Percentiles rank a stretch among this genome's conserved stretches.
Evolutionary conservation across 2,329 filamentous ascomycete species (phyloP).

Genomic region (Aspergillus bombycis): DNA sequence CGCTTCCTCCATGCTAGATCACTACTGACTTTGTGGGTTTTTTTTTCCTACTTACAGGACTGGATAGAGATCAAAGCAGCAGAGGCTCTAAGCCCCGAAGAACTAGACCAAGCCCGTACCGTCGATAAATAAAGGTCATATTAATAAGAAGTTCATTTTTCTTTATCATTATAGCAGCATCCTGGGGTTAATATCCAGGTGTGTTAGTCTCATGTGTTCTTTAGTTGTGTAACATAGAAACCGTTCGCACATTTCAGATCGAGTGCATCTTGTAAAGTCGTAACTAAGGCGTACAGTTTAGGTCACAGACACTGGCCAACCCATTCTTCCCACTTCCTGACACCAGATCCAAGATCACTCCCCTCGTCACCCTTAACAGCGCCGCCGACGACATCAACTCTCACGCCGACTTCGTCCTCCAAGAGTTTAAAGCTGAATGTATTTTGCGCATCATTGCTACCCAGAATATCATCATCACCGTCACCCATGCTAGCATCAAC

Average conservation of each 20-base stretch:
- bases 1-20: neutral
- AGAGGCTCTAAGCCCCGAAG: conserved; percentile 17
- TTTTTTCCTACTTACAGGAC: conserved; percentile 16
- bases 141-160: neutral
- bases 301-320: conserved; percentile 71
- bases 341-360: conserved; percentile 63
- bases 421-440: conserved; percentile 81
- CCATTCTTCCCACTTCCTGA: conserved; percentile 89
- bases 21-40: conserved; percentile 1
- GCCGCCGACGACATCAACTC: conserved; percentile 76
- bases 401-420: conserved; percentile 75
- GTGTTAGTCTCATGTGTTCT: neutral
- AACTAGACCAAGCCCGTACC: neutral
- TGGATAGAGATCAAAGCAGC: conserved; percentile 25
- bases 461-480: conserved; percentile 79
- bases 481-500: conserved; percentile 59
- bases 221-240: neutral
- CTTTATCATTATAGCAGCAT: neutral
- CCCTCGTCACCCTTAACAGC: conserved; percentile 60
- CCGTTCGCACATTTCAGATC: neutral
- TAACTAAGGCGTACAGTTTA: neutral
- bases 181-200: neutral
- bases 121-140: too few species aligned
- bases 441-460: conserved; percentile 78
- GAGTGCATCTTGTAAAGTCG: neutral